A percentile compares a stretch with the other conserved stretches of the same genome.
These are phyloP conservation scores for Ramaria sp. DNA, from an alignment of 768 basidiomycete genomes.

Conservation along the genomic window DNA sequence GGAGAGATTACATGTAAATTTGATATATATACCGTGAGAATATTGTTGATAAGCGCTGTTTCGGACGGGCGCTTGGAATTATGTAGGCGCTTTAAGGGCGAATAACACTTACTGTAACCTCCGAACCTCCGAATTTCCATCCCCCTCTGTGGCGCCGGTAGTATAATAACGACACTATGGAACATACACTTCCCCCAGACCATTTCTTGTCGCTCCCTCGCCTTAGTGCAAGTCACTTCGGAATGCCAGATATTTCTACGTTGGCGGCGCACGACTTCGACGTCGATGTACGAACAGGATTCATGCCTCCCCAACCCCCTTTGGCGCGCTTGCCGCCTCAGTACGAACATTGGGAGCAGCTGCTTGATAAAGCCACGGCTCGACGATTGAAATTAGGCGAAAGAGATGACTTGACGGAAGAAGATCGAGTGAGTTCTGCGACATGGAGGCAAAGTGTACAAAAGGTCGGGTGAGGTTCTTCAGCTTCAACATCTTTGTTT, in stretches of 20 bases:
- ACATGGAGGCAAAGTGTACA: slow-evolving; percentile 44
- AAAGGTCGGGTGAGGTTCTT: slow-evolving; percentile 25
- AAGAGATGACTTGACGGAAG: slow-evolving; percentile 20
- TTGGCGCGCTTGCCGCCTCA: slow-evolving; percentile 42
- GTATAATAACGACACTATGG: background rate
- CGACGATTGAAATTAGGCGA: slow-evolving; percentile 48
- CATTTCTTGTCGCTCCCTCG: slow-evolving; percentile 9
- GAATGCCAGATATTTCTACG: slow-evolving; percentile 39
- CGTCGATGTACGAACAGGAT: slow-evolving; percentile 83
- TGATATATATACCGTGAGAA: no score
- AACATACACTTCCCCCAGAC: slow-evolving; percentile 5
- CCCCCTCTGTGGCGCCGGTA: background rate
- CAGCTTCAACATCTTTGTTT: background rate
- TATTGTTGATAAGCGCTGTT: no score
- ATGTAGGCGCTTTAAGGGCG: no score
- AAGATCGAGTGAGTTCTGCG: slow-evolving; percentile 31
- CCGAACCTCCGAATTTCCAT: no score
- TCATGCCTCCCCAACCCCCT: slow-evolving; percentile 78
- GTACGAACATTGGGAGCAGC: slow-evolving; percentile 68
- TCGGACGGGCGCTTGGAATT: no score
- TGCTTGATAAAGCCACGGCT: slow-evolving; percentile 38
- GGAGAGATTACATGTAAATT: no score
- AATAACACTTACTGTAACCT: no score
- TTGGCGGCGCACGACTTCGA: slow-evolving; percentile 85
- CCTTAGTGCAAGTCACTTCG: background rate